A percentile compares a stretch with the other conserved stretches of the same genome.
Evolutionary conservation across 2,329 filamentous ascomycete genomes (phyloP).

Genomic region (Penicillium concentricum): DNA sequence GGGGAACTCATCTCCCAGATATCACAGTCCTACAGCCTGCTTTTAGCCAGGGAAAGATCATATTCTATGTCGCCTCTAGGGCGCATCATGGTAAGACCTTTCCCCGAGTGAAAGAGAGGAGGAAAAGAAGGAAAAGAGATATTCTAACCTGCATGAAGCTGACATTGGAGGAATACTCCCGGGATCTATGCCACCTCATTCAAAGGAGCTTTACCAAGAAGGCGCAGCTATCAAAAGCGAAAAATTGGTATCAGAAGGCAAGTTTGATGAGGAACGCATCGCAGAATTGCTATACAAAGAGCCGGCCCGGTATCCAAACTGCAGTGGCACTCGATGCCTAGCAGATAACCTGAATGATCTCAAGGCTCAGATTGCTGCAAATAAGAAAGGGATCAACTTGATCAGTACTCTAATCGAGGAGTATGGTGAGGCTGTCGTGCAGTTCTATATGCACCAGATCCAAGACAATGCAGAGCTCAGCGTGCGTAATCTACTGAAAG

Average conservation of each 20-base stretch:
- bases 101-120: background rate
- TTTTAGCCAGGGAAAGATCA: slow-evolving; percentile 69
- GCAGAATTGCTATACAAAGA: slow-evolving; percentile 66
- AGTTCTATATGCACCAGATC: slow-evolving; percentile 76
- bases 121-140: background rate
- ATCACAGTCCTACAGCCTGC: slow-evolving; percentile 75
- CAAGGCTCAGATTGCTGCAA: slow-evolving; percentile 78
- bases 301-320: slow-evolving; percentile 69
- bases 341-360: slow-evolving; percentile 79
- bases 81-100: slow-evolving; percentile 63
- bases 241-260: slow-evolving; percentile 39
- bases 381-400: slow-evolving; percentile 75
- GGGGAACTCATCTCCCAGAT: slow-evolving; percentile 78
- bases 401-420: slow-evolving; percentile 71
- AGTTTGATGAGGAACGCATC: slow-evolving; percentile 72
- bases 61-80: slow-evolving; percentile 76
- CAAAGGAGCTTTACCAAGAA: slow-evolving; percentile 63
- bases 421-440: slow-evolving; percentile 68
- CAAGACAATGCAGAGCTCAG: slow-evolving; percentile 73
- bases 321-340: slow-evolving; percentile 71
- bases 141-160: slow-evolving; percentile 31
- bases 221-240: slow-evolving; percentile 64
- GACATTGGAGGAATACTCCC: slow-evolving; percentile 72
- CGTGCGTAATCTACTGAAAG: slow-evolving; percentile 67
- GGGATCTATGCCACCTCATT: slow-evolving; percentile 74